Base-by-base conservation (phyloP, 192 early-diverging fungal species). In the Coemansia asiatica region DNA sequence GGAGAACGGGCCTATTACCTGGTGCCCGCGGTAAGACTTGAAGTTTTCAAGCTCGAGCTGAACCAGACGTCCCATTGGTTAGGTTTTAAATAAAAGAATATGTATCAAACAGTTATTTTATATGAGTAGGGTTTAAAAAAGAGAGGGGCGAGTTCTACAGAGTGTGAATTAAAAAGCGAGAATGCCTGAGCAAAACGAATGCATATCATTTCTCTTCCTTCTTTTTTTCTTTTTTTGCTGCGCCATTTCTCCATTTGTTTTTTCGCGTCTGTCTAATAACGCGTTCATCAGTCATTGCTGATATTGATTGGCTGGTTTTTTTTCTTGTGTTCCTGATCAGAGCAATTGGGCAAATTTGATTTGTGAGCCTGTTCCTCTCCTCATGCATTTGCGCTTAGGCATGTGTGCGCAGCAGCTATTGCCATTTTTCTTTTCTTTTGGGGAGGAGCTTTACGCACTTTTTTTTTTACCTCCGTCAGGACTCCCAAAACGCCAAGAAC, bases 21-120 rank as follows among this genome's bases (percentile, higher is more conserved):
- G 96, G 58, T 84, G 84, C 23, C 97, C 97, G 64, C 93, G 91
- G 74, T 99, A 99, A 7, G 95, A 97, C 85, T 99, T 99, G 91
- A 99, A 99, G 87, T 99, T 97, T 54, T 93, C 90, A 6, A 98
- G 84, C 74, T 96, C 94, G 28, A 99, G 86, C 64, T 90, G 89
- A 47, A 92, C 81, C 18, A 99, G 90, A 26, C 89, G 87, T 21
- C 91, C 90, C 90, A 91, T 92, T 22, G 22, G 1, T 10, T 15
- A 1, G 9, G 40, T 44, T 44, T 2, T 44, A 12, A 13, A 16
- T 44, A 44, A 5, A 2, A 44, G 9, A 44, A n/a, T n/a, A n/a
- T n/a, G n/a, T n/a, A n/a, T n/a, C n/a, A n/a, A n/a, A n/a, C n/a
- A n/a, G n/a, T n/a, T n/a, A n/a, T n/a, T n/a, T n/a, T n/a, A n/a